Evolutionary conservation across 23 red algal species (phyloP), one percentile per base, ranked within the genome.

Genomic region (Gracilaria vermiculophylla): DNA sequence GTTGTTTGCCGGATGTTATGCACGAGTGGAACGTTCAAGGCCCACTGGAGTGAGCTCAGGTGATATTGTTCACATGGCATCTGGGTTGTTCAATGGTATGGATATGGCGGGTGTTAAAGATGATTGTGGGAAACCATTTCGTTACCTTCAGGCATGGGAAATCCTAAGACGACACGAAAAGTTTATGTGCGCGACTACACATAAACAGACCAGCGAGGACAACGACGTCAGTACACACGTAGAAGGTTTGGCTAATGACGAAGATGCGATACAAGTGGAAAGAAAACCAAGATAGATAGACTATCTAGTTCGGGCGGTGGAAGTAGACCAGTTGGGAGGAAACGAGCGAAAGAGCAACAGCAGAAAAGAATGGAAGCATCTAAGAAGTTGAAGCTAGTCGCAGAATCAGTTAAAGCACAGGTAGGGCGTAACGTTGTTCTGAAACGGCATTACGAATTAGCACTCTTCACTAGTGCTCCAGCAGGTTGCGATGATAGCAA

Each of bases 61-160:
- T 23, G 80, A 85, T 25, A 67, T 85, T 13, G 33, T 85, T 33
- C 19, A n/a, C 16, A 48, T 85, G 80, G 56, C 54, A 48, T 53
- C 43, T 28, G 55, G 28, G 24, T 37, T 69, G 2, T 72, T 42
- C 80, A 81, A 81, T 40, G 47, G 53, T 51, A 33, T 57, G 9
- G 52, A 81, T 29, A 58, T 81, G 21, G 5, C 28, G 36, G 23
- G 35, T 29, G 76, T 40, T 29, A 23, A 81, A 37, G 52, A 81
- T 33, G 76, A 60, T 33, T 81, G 76, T 33, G 76, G 50, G 11
- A 81, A 81, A 36, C 45, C 76, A 20, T 81, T 81, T 31, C 76
- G 51, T 51, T 81, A 60, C 52, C 8, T 56, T 34, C n/a, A 25
- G 45, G 48, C 76, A 16, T 81, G 76, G 76, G 51, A 57, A 31